These are phyloP conservation scores for Diutina ranongensis DNA, from an alignment of 1,139 yeast species.

Conservation along the genomic window DNA sequence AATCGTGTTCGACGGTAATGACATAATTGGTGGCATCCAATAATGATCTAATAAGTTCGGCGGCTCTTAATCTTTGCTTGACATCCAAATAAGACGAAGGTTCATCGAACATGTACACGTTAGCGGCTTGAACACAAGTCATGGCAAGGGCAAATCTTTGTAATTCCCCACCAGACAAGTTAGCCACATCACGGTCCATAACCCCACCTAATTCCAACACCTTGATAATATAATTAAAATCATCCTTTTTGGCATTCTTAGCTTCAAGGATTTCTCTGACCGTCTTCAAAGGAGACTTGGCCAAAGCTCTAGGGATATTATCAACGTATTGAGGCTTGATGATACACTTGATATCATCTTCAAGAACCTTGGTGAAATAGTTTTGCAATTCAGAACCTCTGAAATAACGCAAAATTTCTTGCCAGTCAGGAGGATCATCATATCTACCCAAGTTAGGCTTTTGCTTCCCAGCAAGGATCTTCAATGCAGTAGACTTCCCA, in stretches of 20 bases:
- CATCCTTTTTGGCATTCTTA: slow-evolving; percentile 55
- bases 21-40: slow-evolving; percentile 68
- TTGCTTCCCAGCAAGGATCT: slow-evolving; percentile 95
- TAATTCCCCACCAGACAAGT: slow-evolving; percentile 95
- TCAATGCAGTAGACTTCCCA: slow-evolving; percentile 96
- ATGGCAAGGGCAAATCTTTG: slow-evolving; percentile 97
- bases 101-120: slow-evolving; percentile 98
- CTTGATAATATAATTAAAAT: slow-evolving; percentile 43
- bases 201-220: slow-evolving; percentile 66
- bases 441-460: slow-evolving; percentile 91
- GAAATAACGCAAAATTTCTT: slow-evolving; percentile 78
- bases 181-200: slow-evolving; percentile 73
- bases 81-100: slow-evolving; percentile 98
- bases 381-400: slow-evolving; percentile 97
- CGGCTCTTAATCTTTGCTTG: slow-evolving; percentile 96
- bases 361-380: slow-evolving; percentile 86
- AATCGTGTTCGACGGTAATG: slow-evolving; percentile 96
- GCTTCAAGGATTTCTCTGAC: slow-evolving; percentile 77
- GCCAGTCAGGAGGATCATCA: slow-evolving; percentile 97
- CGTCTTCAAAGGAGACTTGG: slow-evolving; percentile 73
- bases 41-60: slow-evolving; percentile 81
- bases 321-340: slow-evolving; percentile 98
- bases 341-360: slow-evolving; percentile 86
- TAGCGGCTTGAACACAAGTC: slow-evolving; percentile 91
- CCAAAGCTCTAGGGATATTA: slow-evolving; percentile 88